These are phyloP conservation scores for Parafenestella ontariensis DNA, from an alignment of 2,329 filamentous ascomycete species.

Conservation along the genomic window DNA sequence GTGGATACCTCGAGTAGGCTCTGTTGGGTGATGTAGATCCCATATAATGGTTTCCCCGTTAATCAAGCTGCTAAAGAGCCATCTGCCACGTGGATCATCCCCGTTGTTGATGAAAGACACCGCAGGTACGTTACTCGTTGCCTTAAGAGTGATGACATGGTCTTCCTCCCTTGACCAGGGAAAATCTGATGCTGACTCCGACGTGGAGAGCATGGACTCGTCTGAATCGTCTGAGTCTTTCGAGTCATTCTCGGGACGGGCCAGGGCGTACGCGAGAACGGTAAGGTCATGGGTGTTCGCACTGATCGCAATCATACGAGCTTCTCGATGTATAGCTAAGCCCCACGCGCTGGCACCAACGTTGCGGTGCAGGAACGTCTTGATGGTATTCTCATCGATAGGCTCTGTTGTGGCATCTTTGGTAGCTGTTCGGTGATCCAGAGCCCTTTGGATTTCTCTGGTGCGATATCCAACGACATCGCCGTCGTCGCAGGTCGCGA, in stretches of 20 bases:
- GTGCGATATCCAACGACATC: constrained; percentile 54
- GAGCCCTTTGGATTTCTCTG: constrained; percentile 33
- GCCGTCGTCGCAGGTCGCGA: constrained; percentile 66
- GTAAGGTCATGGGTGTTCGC: constrained; percentile 71
- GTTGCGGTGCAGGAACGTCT: constrained; percentile 74
- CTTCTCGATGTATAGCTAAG: constrained; percentile 77
- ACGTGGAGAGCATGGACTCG: background rate
- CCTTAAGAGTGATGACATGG: constrained; percentile 27
- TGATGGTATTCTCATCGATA: constrained; percentile 52
- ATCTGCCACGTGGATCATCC: constrained; percentile 61
- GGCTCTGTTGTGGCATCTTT: constrained; percentile 6
- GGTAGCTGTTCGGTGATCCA: constrained; percentile 15
- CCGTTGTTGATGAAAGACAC: constrained; percentile 66
- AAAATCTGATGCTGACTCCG: constrained; percentile 22
- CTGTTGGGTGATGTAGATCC: constrained; percentile 46
- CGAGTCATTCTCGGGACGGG: constrained; percentile 4
- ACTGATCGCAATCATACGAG: constrained; percentile 85
- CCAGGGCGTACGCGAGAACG: constrained; percentile 66
- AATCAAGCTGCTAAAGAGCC: constrained; percentile 66
- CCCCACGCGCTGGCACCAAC: constrained; percentile 88
- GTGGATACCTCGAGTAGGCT: constrained; percentile 23
- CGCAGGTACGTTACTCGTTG: constrained; percentile 61
- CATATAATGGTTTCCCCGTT: constrained; percentile 58
- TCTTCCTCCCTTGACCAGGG: constrained; percentile 35
- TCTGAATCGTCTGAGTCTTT: constrained; percentile 3